phyloP scores from a whole-genome alignment of 2,329 filamentous ascomycete species.

The Monilinia aucupariae region DNA sequence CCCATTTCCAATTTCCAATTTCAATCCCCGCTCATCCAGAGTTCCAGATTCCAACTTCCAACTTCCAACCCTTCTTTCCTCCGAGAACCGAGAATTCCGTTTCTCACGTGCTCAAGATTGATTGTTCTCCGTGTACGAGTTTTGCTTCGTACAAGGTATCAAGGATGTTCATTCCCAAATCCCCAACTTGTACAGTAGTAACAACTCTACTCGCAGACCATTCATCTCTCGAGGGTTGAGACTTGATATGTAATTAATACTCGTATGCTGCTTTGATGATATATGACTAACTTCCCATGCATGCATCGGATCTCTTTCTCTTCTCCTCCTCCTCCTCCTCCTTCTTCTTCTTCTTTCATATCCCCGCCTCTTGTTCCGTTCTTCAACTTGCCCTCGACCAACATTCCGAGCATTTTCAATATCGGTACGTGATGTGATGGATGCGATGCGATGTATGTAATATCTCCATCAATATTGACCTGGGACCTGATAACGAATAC shows the following conservation, averaged over 20 bases:
- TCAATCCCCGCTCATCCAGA: not conserved
- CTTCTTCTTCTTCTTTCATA: not conserved
- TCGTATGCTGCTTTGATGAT: too few relatives aligned
- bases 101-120: too few relatives aligned
- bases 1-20: too few relatives aligned
- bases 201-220: too few relatives aligned
- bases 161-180: not conserved
- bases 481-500: not conserved
- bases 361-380: not conserved
- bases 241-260: too few relatives aligned
- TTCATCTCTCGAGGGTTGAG: too few relatives aligned
- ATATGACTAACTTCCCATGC: not conserved
- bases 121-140: too few relatives aligned
- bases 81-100: not conserved
- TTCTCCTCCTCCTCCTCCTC: not conserved
- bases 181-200: too few relatives aligned
- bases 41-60: not conserved
- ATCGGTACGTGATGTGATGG: not conserved
- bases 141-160: not conserved
- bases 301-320: not conserved
- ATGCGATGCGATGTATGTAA: too few relatives aligned
- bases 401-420: not conserved
- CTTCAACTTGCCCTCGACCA: not conserved
- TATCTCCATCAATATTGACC: not conserved
- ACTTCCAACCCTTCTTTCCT: not conserved